Conservation (phyloP, 176 grass and related monocot genomes). For the Juncus effusus region DNA sequence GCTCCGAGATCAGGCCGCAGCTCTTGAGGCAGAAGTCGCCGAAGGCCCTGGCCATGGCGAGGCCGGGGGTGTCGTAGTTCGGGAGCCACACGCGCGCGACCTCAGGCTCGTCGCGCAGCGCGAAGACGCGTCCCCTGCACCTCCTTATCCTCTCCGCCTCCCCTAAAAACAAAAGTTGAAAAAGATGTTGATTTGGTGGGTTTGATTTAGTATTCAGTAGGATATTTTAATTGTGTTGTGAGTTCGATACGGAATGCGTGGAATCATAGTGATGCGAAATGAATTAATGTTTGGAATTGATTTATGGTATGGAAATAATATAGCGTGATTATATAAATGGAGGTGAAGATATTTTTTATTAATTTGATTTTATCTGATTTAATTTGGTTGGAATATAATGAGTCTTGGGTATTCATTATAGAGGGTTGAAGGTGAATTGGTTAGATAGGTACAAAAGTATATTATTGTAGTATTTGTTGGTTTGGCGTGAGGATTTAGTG, state of each 20-base stretch:
- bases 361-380: too few species aligned
- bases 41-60: constrained; percentile 84
- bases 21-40: constrained; percentile 77
- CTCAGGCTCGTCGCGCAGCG: constrained; percentile 60
- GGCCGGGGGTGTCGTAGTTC: constrained; percentile 49
- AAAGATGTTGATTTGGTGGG: background rate
- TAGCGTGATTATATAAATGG: too few species aligned
- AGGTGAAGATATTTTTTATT: too few species aligned
- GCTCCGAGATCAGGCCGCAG: constrained; percentile 65
- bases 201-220: background rate
- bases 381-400: too few species aligned
- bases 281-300: too few species aligned
- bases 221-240: background rate
- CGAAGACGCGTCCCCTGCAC: constrained; percentile 61
- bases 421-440: too few species aligned
- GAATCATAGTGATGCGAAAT: background rate
- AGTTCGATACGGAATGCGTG: background rate
- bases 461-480: too few species aligned
- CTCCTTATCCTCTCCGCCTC: constrained; percentile 65
- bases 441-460: too few species aligned
- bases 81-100: constrained; percentile 86
- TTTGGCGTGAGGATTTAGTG: too few species aligned
- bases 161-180: constrained; percentile 27
- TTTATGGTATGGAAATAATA: too few species aligned
- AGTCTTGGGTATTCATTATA: too few species aligned